These are phyloP conservation scores for Vigna radiata DNA, from an alignment of 306 rosid species.

Conservation along the genomic window DNA sequence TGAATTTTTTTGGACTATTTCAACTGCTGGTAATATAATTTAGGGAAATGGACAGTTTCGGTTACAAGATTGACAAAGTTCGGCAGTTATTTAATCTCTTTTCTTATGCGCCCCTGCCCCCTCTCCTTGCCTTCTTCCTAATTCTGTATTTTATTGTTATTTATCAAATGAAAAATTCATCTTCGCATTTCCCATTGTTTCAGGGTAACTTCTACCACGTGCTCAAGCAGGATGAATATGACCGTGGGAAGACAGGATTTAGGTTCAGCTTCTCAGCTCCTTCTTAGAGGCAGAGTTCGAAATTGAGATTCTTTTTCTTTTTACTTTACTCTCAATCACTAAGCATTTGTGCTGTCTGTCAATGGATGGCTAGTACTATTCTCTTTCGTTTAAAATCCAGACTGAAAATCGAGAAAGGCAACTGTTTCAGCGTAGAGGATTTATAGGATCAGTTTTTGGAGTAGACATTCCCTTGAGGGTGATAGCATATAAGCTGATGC, in stretches of 20 bases:
- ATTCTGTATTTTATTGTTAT: constrained; percentile 34
- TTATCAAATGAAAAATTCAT: constrained; percentile 32
- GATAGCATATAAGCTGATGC: constrained; percentile 29
- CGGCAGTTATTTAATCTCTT: constrained; percentile 20
- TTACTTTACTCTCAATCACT: constrained; percentile 34
- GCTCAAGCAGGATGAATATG: constrained; percentile 74
- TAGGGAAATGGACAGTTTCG: constrained; percentile 15
- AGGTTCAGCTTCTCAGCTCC: constrained; percentile 95
- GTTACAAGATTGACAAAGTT: neutral
- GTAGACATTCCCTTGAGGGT: constrained; percentile 39
- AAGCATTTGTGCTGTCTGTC: constrained; percentile 33
- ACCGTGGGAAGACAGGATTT: constrained; percentile 89
- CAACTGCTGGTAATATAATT: constrained; percentile 21
- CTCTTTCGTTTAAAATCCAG: constrained; percentile 47
- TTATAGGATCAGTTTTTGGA: constrained; percentile 46
- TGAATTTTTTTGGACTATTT: neutral
- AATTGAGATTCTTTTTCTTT: constrained; percentile 43
- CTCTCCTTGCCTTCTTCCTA: constrained; percentile 10
- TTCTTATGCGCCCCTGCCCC: constrained; percentile 11
- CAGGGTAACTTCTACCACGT: constrained; percentile 86
- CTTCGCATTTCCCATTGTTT: constrained; percentile 46
- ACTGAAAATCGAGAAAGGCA: constrained; percentile 48
- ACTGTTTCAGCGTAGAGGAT: constrained; percentile 44
- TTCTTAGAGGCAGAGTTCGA: constrained; percentile 51
- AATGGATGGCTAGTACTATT: constrained; percentile 34